A percentile compares a stretch with the other conserved stretches of the same genome.
phyloP scores from a whole-genome alignment of 1,139 yeast genomes.

The Protomyces pachydermus region DNA sequence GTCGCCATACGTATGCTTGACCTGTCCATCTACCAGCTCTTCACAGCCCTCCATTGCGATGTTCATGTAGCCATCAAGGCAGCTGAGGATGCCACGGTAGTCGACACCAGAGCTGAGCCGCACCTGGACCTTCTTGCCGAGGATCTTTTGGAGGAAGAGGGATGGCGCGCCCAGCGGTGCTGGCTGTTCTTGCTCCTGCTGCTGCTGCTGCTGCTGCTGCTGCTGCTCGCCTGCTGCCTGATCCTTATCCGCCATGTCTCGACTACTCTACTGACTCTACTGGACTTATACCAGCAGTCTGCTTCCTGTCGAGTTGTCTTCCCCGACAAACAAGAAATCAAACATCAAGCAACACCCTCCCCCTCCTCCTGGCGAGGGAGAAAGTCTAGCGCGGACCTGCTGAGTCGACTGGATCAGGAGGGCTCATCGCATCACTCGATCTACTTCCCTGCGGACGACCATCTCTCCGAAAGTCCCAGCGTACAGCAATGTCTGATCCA shows the following conservation, averaged over 20 bases:
- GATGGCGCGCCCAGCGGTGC: slow-evolving; percentile 22
- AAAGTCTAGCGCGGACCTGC: no score
- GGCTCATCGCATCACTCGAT: no score
- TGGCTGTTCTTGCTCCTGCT: not conserved
- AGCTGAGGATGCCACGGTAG: slow-evolving; percentile 69
- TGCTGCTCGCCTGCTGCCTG: not conserved
- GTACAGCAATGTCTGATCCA: not conserved
- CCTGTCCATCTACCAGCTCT: slow-evolving; percentile 57
- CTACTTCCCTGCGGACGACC: no score
- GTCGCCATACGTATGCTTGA: slow-evolving; percentile 67
- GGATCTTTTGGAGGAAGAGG: slow-evolving; percentile 65
- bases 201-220: not conserved
- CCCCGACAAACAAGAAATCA: not conserved
- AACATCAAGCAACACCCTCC: no score
- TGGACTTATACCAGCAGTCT: no score
- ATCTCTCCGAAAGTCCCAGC: no score
- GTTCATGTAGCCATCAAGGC: slow-evolving; percentile 97
- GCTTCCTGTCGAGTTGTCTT: not conserved
- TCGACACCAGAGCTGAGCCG: slow-evolving; percentile 83
- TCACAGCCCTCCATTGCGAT: slow-evolving; percentile 74
- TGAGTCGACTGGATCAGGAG: no score
- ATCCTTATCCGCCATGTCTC: not conserved
- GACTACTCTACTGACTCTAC: not conserved
- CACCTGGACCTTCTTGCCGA: slow-evolving; percentile 75
- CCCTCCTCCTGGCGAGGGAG: no score